A percentile compares a stretch with the other conserved stretches of the same genome.
phyloP scores from a whole-genome alignment of 2,329 filamentous ascomycete species.

The Metarhizium sp. region DNA sequence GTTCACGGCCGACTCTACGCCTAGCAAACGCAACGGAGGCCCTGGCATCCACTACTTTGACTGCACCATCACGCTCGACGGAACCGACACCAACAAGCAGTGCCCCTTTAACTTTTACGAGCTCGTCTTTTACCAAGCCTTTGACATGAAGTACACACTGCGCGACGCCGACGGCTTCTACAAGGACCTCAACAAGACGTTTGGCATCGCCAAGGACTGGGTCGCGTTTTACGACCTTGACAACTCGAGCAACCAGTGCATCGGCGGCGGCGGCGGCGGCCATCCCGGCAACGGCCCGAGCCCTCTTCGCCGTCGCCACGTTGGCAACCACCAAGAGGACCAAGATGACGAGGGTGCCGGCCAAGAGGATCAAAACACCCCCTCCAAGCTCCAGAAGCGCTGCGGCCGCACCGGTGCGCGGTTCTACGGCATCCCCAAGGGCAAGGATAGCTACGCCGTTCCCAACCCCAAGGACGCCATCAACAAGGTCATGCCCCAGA shows the following conservation, averaged over 20 bases:
- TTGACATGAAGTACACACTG: background rate
- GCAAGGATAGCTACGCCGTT: background rate
- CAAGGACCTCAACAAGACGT: background rate
- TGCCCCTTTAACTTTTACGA: background rate
- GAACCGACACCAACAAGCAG: background rate
- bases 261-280: background rate
- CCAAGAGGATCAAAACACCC: too few species aligned
- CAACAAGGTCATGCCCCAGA: slow-evolving; percentile 3
- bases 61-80: background rate
- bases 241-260: too few species aligned
- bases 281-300: too few species aligned
- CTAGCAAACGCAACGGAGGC: background rate
- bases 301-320: too few species aligned
- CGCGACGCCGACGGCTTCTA: background rate
- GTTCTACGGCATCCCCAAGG: background rate
- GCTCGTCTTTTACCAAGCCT: background rate
- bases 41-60: background rate
- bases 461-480: slow-evolving; percentile 6
- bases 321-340: too few species aligned
- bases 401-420: background rate
- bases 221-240: background rate
- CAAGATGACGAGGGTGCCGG: too few species aligned
- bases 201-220: background rate
- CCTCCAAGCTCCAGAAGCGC: background rate
- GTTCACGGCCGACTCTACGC: background rate